These are phyloP conservation scores for Talaromyces ruber DNA, from an alignment of 495 filamentous ascomycete species.

Conservation along the genomic window DNA sequence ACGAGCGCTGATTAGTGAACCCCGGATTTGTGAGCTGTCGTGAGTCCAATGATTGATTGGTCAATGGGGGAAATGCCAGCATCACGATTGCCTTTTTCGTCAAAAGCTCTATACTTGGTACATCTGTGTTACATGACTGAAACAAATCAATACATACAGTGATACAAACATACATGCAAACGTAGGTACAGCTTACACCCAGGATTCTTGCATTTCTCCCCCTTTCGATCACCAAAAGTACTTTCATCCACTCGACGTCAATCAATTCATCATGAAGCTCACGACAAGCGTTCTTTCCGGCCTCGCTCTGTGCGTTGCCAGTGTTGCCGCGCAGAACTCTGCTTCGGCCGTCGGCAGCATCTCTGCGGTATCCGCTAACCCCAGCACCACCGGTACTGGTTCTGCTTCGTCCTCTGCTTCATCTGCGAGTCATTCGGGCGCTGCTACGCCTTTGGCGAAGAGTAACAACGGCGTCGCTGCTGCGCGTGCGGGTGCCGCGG, in stretches of 20 bases:
- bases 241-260: not conserved
- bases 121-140: too few species aligned
- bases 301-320: constrained; percentile 21
- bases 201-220: not conserved
- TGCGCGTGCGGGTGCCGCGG: not conserved
- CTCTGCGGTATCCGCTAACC: not conserved
- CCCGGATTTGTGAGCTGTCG: not conserved
- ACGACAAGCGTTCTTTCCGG: constrained; percentile 20
- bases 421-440: constrained; percentile 19
- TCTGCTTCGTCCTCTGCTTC: not conserved
- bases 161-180: too few species aligned
- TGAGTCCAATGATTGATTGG: not conserved
- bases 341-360: not conserved
- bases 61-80: not conserved
- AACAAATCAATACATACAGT: too few species aligned
- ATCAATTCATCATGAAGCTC: constrained; percentile 28
- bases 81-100: too few species aligned
- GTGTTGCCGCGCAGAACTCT: constrained; percentile 18
- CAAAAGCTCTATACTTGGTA: too few species aligned
- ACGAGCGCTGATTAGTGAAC: not conserved
- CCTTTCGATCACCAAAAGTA: not conserved
- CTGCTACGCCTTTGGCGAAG: constrained; percentile 7
- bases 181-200: not conserved
- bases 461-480: not conserved
- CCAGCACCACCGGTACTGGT: not conserved